phyloP scores from a whole-genome alignment of 2,329 filamentous ascomycete species.

The Davidsoniella virescens region DNA sequence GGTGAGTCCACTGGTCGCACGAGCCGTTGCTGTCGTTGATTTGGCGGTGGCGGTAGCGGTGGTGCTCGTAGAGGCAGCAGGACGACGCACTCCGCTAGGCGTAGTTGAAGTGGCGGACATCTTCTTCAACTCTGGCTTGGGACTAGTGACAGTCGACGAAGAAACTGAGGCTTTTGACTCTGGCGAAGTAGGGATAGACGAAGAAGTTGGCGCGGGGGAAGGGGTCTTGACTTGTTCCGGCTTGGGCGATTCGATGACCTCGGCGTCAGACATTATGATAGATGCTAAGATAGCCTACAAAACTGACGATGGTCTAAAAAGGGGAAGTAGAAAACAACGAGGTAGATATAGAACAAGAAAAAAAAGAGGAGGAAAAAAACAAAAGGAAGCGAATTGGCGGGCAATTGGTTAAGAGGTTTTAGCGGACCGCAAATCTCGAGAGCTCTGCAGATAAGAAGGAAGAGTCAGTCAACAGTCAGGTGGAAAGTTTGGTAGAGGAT shows the following conservation, averaged over 20 bases:
- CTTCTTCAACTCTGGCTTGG: slow-evolving; percentile 23
- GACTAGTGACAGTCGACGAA: slow-evolving; percentile 11
- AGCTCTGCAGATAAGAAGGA: slow-evolving; percentile 3
- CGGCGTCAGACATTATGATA: slow-evolving; percentile 30
- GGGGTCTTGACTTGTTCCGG: slow-evolving; percentile 25
- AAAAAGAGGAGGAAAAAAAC: background rate
- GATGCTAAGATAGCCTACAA: background rate
- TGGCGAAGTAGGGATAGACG: slow-evolving; percentile 19
- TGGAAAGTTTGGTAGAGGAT: background rate
- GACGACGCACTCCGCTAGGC: slow-evolving; percentile 18
- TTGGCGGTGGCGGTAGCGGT: slow-evolving; percentile 16
- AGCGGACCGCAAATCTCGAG: slow-evolving; percentile 6
- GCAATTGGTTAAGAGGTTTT: background rate
- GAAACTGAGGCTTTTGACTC: slow-evolving; percentile 19
- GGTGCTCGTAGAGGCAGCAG: slow-evolving; percentile 20
- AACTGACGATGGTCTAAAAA: slow-evolving; percentile 13
- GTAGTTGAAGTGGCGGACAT: slow-evolving; percentile 18
- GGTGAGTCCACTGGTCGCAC: slow-evolving; percentile 25
- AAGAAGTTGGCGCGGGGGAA: slow-evolving; percentile 19
- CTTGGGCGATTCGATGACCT: slow-evolving; percentile 29
- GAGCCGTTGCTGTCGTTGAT: slow-evolving; percentile 20
- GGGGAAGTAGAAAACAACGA: slow-evolving; percentile 4
- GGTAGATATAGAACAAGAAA: background rate
- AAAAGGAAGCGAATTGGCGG: too few relatives aligned
- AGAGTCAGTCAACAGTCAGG: slow-evolving; percentile 2